Evolutionary conservation across 176 grass and related monocot species (phyloP).

Genomic region (Cenchrus fungigraminus): DNA sequence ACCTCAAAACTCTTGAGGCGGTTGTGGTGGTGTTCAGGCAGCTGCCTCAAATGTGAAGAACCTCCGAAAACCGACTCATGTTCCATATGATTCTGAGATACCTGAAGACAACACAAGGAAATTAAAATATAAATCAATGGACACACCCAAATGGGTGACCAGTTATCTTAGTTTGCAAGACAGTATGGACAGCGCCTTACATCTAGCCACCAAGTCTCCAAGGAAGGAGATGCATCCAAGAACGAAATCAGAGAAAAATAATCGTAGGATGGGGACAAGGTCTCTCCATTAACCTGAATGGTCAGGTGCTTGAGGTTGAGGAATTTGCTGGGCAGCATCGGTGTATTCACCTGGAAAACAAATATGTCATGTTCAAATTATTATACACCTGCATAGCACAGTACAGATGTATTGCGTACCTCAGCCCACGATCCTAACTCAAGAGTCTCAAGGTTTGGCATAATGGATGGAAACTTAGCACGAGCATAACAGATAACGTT

Average conservation of each 20-base stretch:
- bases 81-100: neutral
- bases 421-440: neutral
- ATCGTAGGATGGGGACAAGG: neutral
- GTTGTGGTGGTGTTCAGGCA: neutral
- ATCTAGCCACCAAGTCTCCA: neutral
- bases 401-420: neutral
- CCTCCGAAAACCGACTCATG: neutral
- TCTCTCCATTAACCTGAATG: neutral
- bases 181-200: neutral
- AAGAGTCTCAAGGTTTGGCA: slow-evolving; percentile 10
- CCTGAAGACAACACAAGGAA: neutral
- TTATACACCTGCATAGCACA: neutral
- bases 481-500: neutral
- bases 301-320: neutral
- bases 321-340: slow-evolving; percentile 15
- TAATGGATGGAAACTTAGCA: neutral
- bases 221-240: slow-evolving; percentile 3
- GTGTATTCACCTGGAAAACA: slow-evolving; percentile 4
- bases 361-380: neutral
- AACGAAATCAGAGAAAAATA: neutral
- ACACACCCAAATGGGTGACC: neutral
- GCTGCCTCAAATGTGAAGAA: neutral
- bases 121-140: neutral
- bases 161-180: neutral
- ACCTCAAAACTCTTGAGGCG: neutral